A percentile compares a stretch with the other conserved stretches of the same genome.
Evolutionary conservation across 495 filamentous ascomycete genomes (phyloP).

Genomic region (Penicillium bovifimosum): DNA sequence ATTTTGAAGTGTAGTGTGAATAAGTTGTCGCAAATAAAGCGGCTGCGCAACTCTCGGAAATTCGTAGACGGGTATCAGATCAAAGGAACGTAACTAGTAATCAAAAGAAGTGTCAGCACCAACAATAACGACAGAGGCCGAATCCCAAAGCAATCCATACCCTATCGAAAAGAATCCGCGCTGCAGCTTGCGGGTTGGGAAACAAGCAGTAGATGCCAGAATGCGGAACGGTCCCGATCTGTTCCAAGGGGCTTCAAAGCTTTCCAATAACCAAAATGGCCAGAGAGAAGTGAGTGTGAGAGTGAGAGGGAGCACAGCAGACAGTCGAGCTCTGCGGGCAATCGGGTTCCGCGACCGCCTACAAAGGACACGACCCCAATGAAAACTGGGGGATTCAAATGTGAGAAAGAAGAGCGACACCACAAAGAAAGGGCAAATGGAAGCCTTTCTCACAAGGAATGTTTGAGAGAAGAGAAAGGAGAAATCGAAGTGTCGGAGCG

Average conservation of each 20-base stretch:
- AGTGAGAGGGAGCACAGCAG: slow-evolving; percentile 5
- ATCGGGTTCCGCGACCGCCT: slow-evolving; percentile 15
- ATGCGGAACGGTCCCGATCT: not conserved
- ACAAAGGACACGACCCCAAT: slow-evolving; percentile 3
- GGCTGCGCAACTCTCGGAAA: not conserved
- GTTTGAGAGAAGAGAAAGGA: slow-evolving; percentile 3
- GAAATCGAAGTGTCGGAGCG: slow-evolving; percentile 1
- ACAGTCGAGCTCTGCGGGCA: slow-evolving; percentile 22
- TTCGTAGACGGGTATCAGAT: not conserved
- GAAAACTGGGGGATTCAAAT: not conserved
- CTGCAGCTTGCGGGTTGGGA: slow-evolving; percentile 3
- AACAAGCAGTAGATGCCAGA: not conserved
- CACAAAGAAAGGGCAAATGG: not conserved
- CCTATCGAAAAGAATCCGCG: slow-evolving; percentile 5
- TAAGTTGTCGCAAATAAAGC: not conserved
- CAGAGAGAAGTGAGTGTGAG: not conserved
- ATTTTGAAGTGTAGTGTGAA: slow-evolving; percentile 25
- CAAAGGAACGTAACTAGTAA: not conserved
- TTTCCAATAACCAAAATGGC: not conserved
- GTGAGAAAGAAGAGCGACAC: not conserved
- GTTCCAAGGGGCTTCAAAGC: not conserved
- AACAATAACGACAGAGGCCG: not conserved
- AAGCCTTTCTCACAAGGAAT: not conserved
- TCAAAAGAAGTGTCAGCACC: not conserved
- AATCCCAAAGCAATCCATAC: slow-evolving; percentile 3